These are phyloP conservation scores for Ophiostoma sp. DNA, from an alignment of 2,329 filamentous ascomycete species.

Conservation along the genomic window DNA sequence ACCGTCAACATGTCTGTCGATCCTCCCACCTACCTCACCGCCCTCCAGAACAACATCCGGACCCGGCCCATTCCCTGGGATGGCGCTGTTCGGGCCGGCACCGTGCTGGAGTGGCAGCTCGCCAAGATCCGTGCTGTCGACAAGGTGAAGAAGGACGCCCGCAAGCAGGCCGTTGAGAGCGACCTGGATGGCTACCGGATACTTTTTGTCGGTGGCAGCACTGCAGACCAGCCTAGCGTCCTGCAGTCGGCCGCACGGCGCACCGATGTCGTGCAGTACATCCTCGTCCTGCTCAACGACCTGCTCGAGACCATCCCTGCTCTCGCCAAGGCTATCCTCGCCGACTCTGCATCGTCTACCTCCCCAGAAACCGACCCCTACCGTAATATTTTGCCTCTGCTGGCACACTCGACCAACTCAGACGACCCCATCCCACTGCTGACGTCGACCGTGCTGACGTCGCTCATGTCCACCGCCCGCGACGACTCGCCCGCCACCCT, in stretches of 20 bases:
- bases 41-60: constrained; percentile 94
- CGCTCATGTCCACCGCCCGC: constrained; percentile 64
- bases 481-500: constrained; percentile 61
- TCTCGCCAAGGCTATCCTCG: constrained; percentile 68
- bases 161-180: constrained; percentile 72
- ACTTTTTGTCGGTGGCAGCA: constrained; percentile 77
- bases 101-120: constrained; percentile 88
- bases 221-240: constrained; percentile 62
- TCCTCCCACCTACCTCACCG: constrained; percentile 76
- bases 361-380: constrained; percentile 64
- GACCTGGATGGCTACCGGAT: constrained; percentile 75
- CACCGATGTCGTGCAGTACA: constrained; percentile 88
- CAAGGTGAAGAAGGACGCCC: constrained; percentile 88
- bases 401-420: constrained; percentile 66
- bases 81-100: constrained; percentile 86
- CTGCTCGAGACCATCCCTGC: constrained; percentile 71
- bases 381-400: constrained; percentile 75
- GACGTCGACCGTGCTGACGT: constrained; percentile 79
- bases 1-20: constrained; percentile 71
- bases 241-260: constrained; percentile 81
- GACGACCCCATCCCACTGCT: constrained; percentile 84
- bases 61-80: constrained; percentile 96
- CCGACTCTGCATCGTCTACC: constrained; percentile 14
- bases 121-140: constrained; percentile 95
- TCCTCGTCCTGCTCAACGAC: constrained; percentile 83